Percentiles rank a stretch among this genome's conserved stretches.
phyloP scores from a whole-genome alignment of 345 rosid genomes.

The Syzygium aromaticum region DNA sequence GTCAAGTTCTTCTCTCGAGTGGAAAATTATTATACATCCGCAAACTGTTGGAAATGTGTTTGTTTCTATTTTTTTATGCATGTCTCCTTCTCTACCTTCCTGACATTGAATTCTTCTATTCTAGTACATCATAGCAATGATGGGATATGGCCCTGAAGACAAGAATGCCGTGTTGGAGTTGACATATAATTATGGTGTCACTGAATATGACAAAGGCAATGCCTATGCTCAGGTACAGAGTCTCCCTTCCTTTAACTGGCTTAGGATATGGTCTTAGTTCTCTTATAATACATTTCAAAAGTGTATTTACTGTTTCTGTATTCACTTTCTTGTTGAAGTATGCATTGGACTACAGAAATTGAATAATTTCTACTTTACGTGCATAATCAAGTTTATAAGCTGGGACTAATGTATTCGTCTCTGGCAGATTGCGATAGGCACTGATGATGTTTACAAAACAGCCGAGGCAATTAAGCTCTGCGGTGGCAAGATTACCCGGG shows the following conservation, averaged over 20 bases:
- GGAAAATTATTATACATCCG: not conserved
- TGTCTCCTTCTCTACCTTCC: not conserved
- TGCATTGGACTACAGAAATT: not conserved
- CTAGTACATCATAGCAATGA: constrained; percentile 75
- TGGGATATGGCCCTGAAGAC: constrained; percentile 98
- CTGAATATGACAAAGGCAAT: constrained; percentile 83
- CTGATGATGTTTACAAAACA: constrained; percentile 91
- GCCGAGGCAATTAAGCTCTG: constrained; percentile 76
- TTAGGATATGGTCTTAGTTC: not conserved
- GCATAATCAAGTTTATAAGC: not conserved
- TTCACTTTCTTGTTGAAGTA: not conserved
- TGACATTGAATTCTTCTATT: constrained; percentile 3
- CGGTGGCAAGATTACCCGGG: constrained; percentile 88
- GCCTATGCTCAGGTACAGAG: constrained; percentile 77
- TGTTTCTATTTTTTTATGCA: not conserved
- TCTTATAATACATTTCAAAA: not conserved
- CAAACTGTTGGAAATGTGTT: not conserved
- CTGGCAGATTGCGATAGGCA: constrained; percentile 89
- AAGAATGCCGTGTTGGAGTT: constrained; percentile 73
- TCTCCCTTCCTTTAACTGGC: not conserved
- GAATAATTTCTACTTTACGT: not conserved
- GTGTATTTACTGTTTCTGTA: not conserved
- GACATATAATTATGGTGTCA: constrained; percentile 89
- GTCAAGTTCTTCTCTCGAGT: not conserved
- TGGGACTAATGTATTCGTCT: not conserved